Conservation (phyloP, 352 stramenopile genomes). For the Globisporangium carolinianum region DNA sequence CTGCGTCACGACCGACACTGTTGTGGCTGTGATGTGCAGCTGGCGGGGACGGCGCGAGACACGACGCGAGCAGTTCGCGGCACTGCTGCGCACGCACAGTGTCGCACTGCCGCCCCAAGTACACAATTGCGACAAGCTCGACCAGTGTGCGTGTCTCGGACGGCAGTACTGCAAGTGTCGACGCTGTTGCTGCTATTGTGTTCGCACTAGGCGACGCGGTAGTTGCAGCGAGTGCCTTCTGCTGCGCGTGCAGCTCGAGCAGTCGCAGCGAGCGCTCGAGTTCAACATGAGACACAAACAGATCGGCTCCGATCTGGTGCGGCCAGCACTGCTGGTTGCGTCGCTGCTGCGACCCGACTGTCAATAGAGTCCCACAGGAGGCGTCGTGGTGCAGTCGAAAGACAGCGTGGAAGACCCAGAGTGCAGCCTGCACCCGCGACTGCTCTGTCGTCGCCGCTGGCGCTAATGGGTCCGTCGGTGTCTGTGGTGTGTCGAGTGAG, state of each 20-base stretch:
- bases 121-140: constrained; percentile 24
- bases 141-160: constrained; percentile 13
- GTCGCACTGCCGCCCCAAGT: constrained; percentile 22
- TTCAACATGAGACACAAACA: constrained; percentile 40
- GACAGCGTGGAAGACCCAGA: constrained; percentile 48
- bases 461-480: constrained; percentile 10
- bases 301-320: constrained; percentile 17
- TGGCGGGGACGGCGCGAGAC: constrained; percentile 8
- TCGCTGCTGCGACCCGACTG: too few species aligned
- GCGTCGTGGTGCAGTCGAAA: constrained; percentile 25
- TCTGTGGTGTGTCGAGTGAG: constrained; percentile 8
- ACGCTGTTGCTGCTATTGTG: not conserved
- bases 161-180: constrained; percentile 1
- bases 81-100: constrained; percentile 20
- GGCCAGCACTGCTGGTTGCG: not conserved
- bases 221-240: constrained; percentile 19
- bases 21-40: not conserved
- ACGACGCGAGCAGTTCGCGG: constrained; percentile 26
- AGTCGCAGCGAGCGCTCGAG: constrained; percentile 20
- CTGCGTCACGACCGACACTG: not conserved
- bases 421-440: constrained; percentile 15
- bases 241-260: constrained; percentile 23
- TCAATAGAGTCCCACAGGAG: not conserved
- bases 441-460: constrained; percentile 7
- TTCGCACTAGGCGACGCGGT: constrained; percentile 6